Evolutionary conservation across 2,329 filamentous ascomycete genomes (phyloP).

Genomic region (Clonostachys solani): DNA sequence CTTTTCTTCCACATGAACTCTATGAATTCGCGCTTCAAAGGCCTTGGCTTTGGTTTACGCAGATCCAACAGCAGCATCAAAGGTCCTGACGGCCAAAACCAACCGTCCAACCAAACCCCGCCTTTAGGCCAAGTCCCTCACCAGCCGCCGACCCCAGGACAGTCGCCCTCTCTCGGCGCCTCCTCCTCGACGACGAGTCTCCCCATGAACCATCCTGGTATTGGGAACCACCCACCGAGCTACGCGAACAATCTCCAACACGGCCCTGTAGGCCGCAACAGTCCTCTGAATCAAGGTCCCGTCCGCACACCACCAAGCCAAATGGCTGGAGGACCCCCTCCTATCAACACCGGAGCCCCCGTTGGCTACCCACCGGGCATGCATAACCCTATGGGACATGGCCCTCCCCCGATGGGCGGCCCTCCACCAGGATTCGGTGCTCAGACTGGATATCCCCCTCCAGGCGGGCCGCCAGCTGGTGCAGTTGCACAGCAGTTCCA

Average conservation of each 20-base stretch:
- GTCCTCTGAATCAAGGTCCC: constrained; percentile 38
- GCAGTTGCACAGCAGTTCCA: constrained; percentile 36
- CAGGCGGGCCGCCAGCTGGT: constrained; percentile 23
- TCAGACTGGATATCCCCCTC: constrained; percentile 39
- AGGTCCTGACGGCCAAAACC: constrained; percentile 23
- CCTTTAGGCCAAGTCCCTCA: constrained; percentile 37
- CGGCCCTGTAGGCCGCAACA: constrained; percentile 42
- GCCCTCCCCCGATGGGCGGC: constrained; percentile 33
- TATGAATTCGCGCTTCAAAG: constrained; percentile 76
- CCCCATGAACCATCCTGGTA: constrained; percentile 59
- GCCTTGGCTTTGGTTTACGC: constrained; percentile 78
- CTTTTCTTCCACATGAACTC: constrained; percentile 58
- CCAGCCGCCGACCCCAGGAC: constrained; percentile 24
- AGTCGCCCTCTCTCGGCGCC: constrained; percentile 26
- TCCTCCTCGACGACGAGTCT: constrained; percentile 41
- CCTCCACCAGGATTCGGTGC: constrained; percentile 37
- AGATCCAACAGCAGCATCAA: constrained; percentile 63
- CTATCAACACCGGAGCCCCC: constrained; percentile 62
- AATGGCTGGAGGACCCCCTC: constrained; percentile 60
- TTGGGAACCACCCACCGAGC: constrained; percentile 59
- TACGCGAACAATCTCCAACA: constrained; percentile 51
- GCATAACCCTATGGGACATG: constrained; percentile 29
- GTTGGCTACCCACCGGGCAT: constrained; percentile 54
- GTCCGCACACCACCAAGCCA: constrained; percentile 53
- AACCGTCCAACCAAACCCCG: constrained; percentile 1